A percentile compares a stretch with the other conserved stretches of the same genome.
Evolutionary conservation across 306 rosid genomes (phyloP).

Genomic region (Casuarina glauca): DNA sequence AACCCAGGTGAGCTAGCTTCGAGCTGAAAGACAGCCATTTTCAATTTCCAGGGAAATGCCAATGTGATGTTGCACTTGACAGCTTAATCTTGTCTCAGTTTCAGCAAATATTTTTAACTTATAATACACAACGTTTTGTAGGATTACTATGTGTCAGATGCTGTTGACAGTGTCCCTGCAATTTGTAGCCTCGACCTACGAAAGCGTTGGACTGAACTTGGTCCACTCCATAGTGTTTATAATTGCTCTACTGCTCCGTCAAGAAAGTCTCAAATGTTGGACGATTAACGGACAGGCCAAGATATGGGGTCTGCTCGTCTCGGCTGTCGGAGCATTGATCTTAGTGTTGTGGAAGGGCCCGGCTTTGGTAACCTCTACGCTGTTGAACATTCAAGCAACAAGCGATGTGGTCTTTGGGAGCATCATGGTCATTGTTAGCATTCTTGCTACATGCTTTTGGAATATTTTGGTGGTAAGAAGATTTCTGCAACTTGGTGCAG

Average conservation of each 20-base stretch:
- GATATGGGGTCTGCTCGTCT: background rate
- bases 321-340: background rate
- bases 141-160: constrained; percentile 11
- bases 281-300: constrained; percentile 9
- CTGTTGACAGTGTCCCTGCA: constrained; percentile 3
- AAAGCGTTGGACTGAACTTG: constrained; percentile 16
- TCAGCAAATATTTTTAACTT: background rate
- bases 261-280: constrained; percentile 9
- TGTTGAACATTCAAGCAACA: background rate
- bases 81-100: no score
- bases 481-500: background rate
- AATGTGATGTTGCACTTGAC: no score
- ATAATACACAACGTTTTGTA: background rate
- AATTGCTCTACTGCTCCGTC: constrained; percentile 5
- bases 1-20: background rate
- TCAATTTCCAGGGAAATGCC: no score
- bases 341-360: constrained; percentile 9
- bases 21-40: no score
- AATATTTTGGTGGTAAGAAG: background rate
- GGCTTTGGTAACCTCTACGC: background rate
- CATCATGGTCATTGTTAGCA: constrained; percentile 3
- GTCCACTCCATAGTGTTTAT: constrained; percentile 8
- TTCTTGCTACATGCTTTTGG: constrained; percentile 9
- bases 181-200: background rate
- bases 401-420: background rate